Percentiles rank a stretch among this genome's conserved stretches.
Evolutionary conservation across 352 stramenopile species (phyloP).

Genomic region (Pythium dissimile): DNA sequence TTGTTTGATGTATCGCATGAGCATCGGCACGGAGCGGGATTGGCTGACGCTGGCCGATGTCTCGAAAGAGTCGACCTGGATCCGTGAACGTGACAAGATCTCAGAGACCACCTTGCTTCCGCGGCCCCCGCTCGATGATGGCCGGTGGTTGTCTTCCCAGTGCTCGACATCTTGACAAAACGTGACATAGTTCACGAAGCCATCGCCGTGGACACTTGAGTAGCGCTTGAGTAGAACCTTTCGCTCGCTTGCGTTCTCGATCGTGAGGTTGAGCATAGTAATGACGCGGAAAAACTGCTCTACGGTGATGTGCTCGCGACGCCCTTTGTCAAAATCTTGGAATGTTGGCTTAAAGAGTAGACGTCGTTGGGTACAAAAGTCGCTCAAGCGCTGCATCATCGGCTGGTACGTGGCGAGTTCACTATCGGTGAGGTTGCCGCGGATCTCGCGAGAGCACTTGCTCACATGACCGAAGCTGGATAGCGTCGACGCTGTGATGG

Average conservation of each 20-base stretch:
- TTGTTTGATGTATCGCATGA: conserved; percentile 80
- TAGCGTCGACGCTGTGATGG: conserved; percentile 32
- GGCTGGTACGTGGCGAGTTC: conserved; percentile 40
- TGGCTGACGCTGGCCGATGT: conserved; percentile 28
- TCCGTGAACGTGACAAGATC: conserved; percentile 50
- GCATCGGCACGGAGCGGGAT: conserved; percentile 53
- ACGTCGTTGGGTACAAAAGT: conserved; percentile 51
- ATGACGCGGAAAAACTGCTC: conserved; percentile 84
- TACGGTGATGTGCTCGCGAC: conserved; percentile 71
- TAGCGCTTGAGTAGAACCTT: conserved; percentile 67
- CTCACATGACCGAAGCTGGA: not conserved
- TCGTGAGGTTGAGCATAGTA: conserved; percentile 68
- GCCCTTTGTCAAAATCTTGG: conserved; percentile 77
- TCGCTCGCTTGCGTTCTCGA: conserved; percentile 45
- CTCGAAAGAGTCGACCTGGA: conserved; percentile 38
- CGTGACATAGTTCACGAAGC: conserved; percentile 82
- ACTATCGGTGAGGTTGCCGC: conserved; percentile 44
- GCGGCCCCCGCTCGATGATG: conserved; percentile 34
- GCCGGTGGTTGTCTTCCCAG: conserved; percentile 38
- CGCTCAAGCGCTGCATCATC: conserved; percentile 65
- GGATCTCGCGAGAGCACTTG: conserved; percentile 63
- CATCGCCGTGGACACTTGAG: conserved; percentile 60
- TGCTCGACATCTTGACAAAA: conserved; percentile 81
- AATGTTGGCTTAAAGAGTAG: conserved; percentile 79
- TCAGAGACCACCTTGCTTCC: conserved; percentile 34